A percentile compares a stretch with the other conserved stretches of the same genome.
Conservation (phyloP, 2,329 filamentous ascomycete species). For the Colletotrichum costaricense region DNA sequence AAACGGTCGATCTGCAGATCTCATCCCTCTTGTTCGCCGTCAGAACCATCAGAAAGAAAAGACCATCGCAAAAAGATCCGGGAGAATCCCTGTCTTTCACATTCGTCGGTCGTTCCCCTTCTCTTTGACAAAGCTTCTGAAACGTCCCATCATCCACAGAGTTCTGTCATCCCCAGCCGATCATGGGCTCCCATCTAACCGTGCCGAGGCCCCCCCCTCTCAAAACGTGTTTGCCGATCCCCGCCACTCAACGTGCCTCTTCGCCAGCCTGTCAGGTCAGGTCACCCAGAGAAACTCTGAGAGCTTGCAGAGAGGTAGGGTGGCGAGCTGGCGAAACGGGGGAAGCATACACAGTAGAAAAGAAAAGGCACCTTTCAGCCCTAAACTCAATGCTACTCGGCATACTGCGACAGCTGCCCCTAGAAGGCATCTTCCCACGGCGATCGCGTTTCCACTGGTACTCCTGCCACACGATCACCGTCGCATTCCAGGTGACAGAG, state of each 20-base stretch:
- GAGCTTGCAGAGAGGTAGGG: neutral
- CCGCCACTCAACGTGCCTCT: neutral
- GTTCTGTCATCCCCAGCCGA: neutral
- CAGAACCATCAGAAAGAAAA: neutral
- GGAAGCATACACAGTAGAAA: neutral
- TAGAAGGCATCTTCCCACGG: neutral
- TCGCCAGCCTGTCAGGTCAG: neutral
- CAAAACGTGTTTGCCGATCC: slow-evolving; percentile 3
- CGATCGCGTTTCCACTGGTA: neutral
- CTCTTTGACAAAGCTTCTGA: neutral
- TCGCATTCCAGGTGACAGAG: neutral
- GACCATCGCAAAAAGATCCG: neutral
- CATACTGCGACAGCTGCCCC: neutral
- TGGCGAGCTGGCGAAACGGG: neutral
- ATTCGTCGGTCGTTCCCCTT: too few species aligned
- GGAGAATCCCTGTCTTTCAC: slow-evolving; percentile 3
- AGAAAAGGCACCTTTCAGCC: neutral
- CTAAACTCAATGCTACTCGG: neutral
- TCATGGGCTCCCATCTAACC: neutral
- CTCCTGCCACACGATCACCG: slow-evolving; percentile 4
- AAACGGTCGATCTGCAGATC: slow-evolving; percentile 1
- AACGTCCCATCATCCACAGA: slow-evolving; percentile 1
- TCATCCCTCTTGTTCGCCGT: neutral
- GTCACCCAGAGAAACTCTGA: neutral
- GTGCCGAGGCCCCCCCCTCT: too few species aligned